These are phyloP conservation scores for Ascodesmis nigricans DNA, from an alignment of 495 filamentous ascomycete species.

Conservation along the genomic window DNA sequence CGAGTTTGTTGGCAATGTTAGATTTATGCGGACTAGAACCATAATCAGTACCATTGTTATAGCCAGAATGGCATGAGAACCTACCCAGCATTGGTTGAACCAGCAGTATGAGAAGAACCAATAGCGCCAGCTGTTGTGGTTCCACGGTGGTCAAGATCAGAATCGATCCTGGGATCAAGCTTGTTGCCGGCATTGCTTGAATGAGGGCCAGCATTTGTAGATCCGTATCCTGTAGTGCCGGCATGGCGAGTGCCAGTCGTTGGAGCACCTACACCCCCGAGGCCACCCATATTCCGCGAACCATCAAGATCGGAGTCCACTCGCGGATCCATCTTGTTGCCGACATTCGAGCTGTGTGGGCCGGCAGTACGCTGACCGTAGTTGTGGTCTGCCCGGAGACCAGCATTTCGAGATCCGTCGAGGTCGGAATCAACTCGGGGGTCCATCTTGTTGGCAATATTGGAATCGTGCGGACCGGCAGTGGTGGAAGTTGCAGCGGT, in stretches of 20 bases:
- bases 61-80: slow-evolving; percentile 29
- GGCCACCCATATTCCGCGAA: slow-evolving; percentile 15
- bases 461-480: slow-evolving; percentile 31
- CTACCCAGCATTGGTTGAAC: slow-evolving; percentile 23
- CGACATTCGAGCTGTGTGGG: slow-evolving; percentile 30
- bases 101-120: slow-evolving; percentile 22
- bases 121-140: slow-evolving; percentile 16
- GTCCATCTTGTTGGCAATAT: slow-evolving; percentile 33
- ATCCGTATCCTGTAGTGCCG: slow-evolving; percentile 11
- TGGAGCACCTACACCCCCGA: neutral
- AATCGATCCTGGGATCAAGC: slow-evolving; percentile 22
- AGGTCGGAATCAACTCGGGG: slow-evolving; percentile 12
- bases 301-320: slow-evolving; percentile 28
- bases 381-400: slow-evolving; percentile 2
- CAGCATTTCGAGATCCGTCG: slow-evolving; percentile 17
- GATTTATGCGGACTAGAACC: slow-evolving; percentile 4
- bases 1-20: slow-evolving; percentile 3
- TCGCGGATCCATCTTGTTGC: slow-evolving; percentile 23
- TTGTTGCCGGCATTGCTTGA: slow-evolving; percentile 28
- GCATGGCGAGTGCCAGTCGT: slow-evolving; percentile 13
- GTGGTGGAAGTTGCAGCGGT: slow-evolving; percentile 17
- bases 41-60: slow-evolving; percentile 24
- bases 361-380: slow-evolving; percentile 21
- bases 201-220: slow-evolving; percentile 22
- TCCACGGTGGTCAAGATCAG: slow-evolving; percentile 18